Percentiles rank a stretch among this genome's conserved stretches.
Evolutionary conservation across 306 rosid species (phyloP).

Genomic region (Corylus avellana): DNA sequence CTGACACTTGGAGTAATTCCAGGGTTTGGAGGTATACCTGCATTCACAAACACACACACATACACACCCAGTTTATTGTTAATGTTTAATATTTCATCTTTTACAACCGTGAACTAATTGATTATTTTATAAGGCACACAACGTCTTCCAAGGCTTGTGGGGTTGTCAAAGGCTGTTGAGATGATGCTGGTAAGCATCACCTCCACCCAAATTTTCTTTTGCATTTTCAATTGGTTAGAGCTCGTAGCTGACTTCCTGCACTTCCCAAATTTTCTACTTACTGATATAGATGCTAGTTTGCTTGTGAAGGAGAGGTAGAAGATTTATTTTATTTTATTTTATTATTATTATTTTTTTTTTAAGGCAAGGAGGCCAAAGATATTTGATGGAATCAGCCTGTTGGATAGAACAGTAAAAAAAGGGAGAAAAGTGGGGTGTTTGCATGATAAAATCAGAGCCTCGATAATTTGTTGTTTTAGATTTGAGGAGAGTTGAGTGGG

Average conservation of each 20-base stretch:
- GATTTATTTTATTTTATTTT: neutral
- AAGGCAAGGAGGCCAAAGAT: neutral
- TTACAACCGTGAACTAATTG: constrained; percentile 17
- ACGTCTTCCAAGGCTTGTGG: constrained; percentile 95
- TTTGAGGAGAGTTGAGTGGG: neutral
- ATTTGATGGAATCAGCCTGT: neutral
- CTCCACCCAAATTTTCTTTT: neutral
- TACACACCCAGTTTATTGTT: constrained; percentile 11
- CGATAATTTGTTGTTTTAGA: neutral
- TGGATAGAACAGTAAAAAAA: neutral
- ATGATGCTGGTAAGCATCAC: constrained; percentile 79
- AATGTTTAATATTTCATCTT: constrained; percentile 10
- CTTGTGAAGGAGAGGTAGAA: neutral
- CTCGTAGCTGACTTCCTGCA: constrained; percentile 14
- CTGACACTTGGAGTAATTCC: constrained; percentile 91
- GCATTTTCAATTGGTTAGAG: constrained; percentile 4
- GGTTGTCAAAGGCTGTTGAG: constrained; percentile 78
- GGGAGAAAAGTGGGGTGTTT: constrained; percentile 15
- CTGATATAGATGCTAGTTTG: neutral
- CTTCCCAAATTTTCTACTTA: neutral
- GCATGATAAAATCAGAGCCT: neutral
- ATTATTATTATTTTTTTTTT: neutral
- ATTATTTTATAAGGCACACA: constrained; percentile 74
- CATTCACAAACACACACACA: constrained; percentile 20
- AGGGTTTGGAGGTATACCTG: constrained; percentile 85